Percentiles rank a stretch among this genome's conserved stretches.
Conservation (phyloP, 1,139 yeast species). For the Taphrina communis region DNA sequence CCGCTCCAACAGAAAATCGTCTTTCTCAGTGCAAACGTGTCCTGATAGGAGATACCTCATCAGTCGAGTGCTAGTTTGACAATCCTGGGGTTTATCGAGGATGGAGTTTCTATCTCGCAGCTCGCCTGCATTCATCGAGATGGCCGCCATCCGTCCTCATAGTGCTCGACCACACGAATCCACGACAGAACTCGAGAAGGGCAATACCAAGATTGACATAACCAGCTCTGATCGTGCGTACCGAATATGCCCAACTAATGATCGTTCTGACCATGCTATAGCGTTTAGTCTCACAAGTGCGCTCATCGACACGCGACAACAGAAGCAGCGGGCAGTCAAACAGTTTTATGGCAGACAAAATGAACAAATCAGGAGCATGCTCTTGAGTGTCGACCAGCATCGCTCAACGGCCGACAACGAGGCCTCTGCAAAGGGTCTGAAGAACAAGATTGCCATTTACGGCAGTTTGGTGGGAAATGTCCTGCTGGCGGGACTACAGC, state of each 20-base stretch:
- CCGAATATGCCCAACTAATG: background rate
- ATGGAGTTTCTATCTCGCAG: slow-evolving; percentile 36
- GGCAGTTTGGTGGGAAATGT: slow-evolving; percentile 45
- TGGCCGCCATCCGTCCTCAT: slow-evolving; percentile 33
- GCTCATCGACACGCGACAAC: slow-evolving; percentile 21
- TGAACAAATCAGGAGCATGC: slow-evolving; percentile 44
- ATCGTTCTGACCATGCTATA: slow-evolving; percentile 5
- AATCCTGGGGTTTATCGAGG: background rate
- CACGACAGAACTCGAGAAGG: slow-evolving; percentile 16
- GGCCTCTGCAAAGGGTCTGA: slow-evolving; percentile 31
- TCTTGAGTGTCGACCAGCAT: slow-evolving; percentile 45
- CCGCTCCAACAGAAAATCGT: no score
- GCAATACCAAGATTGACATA: slow-evolving; percentile 13
- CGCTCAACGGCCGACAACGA: slow-evolving; percentile 42
- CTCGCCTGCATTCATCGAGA: slow-evolving; percentile 30
- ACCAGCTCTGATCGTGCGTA: slow-evolving; percentile 27
- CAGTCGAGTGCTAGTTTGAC: no score
- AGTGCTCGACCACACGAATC: slow-evolving; percentile 19
- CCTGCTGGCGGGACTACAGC: slow-evolving; percentile 44
- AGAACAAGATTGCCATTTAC: slow-evolving; percentile 42
- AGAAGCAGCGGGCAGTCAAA: slow-evolving; percentile 22
- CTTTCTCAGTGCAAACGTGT: background rate
- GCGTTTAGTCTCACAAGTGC: slow-evolving; percentile 24
- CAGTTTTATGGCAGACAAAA: slow-evolving; percentile 44
- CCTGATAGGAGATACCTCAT: no score